Evolutionary conservation across 2,329 filamentous ascomycete genomes (phyloP).

Genomic region (Sporothrix luriei): DNA sequence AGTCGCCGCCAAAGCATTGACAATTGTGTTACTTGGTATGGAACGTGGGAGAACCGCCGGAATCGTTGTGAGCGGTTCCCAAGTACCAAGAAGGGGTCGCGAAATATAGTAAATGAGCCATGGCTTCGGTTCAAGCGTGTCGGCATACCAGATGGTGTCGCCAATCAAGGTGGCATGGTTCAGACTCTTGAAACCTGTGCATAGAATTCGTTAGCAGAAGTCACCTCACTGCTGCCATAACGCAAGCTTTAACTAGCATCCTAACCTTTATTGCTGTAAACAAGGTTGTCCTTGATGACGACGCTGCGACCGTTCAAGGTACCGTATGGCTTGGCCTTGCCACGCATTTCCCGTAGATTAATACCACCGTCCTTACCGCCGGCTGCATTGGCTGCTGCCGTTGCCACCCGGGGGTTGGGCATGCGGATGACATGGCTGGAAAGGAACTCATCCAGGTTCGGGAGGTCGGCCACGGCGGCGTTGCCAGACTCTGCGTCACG

Average conservation of each 20-base stretch:
- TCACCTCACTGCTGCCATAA: neutral
- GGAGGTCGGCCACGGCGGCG: constrained; percentile 74
- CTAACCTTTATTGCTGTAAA: constrained; percentile 94
- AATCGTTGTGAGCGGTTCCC: constrained; percentile 72
- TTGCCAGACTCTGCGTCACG: constrained; percentile 81
- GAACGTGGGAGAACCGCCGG: constrained; percentile 61
- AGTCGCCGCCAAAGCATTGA: constrained; percentile 34
- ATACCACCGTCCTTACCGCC: constrained; percentile 60
- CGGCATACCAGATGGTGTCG: constrained; percentile 85
- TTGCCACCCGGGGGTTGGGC: constrained; percentile 53
- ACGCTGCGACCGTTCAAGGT: constrained; percentile 92
- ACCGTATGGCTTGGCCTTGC: constrained; percentile 90
- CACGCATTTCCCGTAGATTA: constrained; percentile 80
- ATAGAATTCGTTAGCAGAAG: constrained; percentile 13
- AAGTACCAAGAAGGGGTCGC: constrained; percentile 78
- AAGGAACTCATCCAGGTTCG: constrained; percentile 89
- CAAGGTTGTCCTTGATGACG: constrained; percentile 86
- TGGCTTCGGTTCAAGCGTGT: constrained; percentile 84
- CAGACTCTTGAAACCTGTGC: constrained; percentile 81
- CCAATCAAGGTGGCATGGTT: constrained; percentile 84
- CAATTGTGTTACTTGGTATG: neutral
- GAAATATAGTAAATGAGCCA: constrained; percentile 98
- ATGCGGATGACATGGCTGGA: constrained; percentile 95
- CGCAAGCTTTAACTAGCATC: neutral
- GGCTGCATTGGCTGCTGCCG: constrained; percentile 51